Conservation (phyloP, 345 rosid genomes). For the Geranium rotundifolium region DNA sequence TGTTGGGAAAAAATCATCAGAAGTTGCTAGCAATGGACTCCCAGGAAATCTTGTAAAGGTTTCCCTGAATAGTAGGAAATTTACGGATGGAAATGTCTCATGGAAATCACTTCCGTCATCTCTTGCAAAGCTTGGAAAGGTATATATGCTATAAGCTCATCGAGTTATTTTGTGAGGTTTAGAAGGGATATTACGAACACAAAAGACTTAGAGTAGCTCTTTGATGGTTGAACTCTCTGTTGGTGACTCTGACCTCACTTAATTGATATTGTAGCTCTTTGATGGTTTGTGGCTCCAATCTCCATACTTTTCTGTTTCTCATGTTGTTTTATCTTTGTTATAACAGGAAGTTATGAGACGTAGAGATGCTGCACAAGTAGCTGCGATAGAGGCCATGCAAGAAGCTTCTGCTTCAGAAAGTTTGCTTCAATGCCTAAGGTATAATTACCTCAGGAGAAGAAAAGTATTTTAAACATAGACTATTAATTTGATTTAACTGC, state of each 20-base stretch:
- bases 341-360: constrained; percentile 75
- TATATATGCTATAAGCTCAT: constrained; percentile 35
- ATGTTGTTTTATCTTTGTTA: constrained; percentile 7
- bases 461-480: background rate
- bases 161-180: background rate
- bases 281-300: background rate
- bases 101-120: constrained; percentile 80
- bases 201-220: no score
- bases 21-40: constrained; percentile 37
- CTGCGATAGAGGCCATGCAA: constrained; percentile 80
- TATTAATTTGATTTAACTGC: no score
- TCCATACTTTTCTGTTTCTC: background rate
- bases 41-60: constrained; percentile 77
- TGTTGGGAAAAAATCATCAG: constrained; percentile 36
- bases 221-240: no score
- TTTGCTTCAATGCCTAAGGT: constrained; percentile 86
- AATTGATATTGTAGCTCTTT: no score
- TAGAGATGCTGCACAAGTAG: constrained; percentile 80
- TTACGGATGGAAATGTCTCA: constrained; percentile 54
- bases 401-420: constrained; percentile 95
- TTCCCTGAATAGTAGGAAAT: constrained; percentile 45
- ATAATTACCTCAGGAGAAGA: constrained; percentile 15
- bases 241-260: no score
- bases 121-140: constrained; percentile 88
- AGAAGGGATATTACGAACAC: no score